Percentiles rank a stretch among this genome's conserved stretches.
These are phyloP conservation scores for Wallacemonas rigidus DNA, from an alignment of 208 protist species.

Conservation along the genomic window DNA sequence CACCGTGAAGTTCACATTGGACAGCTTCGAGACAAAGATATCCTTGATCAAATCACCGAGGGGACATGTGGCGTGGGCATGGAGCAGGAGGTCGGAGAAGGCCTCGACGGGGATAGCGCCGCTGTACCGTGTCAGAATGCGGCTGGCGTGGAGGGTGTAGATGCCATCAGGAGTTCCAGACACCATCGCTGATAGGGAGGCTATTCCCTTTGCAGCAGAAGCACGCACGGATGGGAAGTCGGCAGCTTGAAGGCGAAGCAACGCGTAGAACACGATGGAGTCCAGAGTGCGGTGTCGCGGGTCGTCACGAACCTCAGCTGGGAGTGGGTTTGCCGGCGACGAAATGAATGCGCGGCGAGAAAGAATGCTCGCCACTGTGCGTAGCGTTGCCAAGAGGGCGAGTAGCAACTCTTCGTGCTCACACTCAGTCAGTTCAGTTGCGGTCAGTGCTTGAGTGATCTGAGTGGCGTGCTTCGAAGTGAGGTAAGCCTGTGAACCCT, in stretches of 20 bases:
- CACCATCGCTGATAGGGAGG: conserved; percentile 55
- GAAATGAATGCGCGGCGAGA: conserved; percentile 58
- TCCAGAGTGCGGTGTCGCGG: conserved; percentile 72
- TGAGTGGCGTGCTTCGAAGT: conserved; percentile 57
- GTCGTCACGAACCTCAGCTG: conserved; percentile 47
- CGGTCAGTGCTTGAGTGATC: conserved; percentile 68
- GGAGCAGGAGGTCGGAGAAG: conserved; percentile 71
- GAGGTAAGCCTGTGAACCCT: conserved; percentile 64
- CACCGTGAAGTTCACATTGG: conserved; percentile 67
- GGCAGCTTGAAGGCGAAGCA: conserved; percentile 59
- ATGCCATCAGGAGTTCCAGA: conserved; percentile 61
- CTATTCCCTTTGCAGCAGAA: conserved; percentile 37
- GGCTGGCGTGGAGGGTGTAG: conserved; percentile 63
- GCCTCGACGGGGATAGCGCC: conserved; percentile 64
- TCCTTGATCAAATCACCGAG: conserved; percentile 44
- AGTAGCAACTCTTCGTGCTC: conserved; percentile 68
- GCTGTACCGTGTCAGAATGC: conserved; percentile 66
- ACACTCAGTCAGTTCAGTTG: conserved; percentile 60
- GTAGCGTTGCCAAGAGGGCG: conserved; percentile 55
- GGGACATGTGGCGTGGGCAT: conserved; percentile 24
- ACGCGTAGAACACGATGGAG: conserved; percentile 77
- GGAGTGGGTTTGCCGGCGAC: conserved; percentile 54
- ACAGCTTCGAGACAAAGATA: conserved; percentile 73
- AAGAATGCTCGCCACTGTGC: conserved; percentile 44
- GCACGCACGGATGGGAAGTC: conserved; percentile 45